Evolutionary conservation across 306 rosid genomes (phyloP).

Genomic region (Psophocarpus tetragonolobus): DNA sequence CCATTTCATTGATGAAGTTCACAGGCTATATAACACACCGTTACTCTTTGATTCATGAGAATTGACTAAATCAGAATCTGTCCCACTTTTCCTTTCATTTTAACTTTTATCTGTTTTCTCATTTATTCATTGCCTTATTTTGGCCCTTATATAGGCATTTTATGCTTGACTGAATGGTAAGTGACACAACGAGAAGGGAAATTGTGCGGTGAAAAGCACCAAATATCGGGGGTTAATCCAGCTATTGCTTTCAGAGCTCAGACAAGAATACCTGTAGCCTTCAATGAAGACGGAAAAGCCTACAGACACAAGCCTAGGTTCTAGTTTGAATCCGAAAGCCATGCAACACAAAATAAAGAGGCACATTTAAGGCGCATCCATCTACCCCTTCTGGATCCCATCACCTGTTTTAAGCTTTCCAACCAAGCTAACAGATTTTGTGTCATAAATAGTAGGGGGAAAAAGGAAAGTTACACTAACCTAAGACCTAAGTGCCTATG

Average conservation of each 20-base stretch:
- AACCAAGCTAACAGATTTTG: conserved; percentile 50
- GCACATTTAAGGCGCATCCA: conserved; percentile 55
- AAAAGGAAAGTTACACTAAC: conserved; percentile 5
- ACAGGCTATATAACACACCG: conserved; percentile 47
- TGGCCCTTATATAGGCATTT: conserved; percentile 16
- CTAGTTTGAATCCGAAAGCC: conserved; percentile 40
- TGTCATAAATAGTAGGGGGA: conserved; percentile 44
- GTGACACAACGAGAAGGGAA: conserved; percentile 23
- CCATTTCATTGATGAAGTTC: conserved; percentile 53
- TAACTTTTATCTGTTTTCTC: conserved; percentile 16
- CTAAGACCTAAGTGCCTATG: conserved; percentile 1
- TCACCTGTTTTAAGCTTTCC: conserved; percentile 52
- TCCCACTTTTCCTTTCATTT: conserved; percentile 35
- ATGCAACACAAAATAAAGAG: conserved; percentile 19
- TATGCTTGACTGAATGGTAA: conserved; percentile 19
- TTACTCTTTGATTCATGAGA: conserved; percentile 41
- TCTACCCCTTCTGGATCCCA: conserved; percentile 57
- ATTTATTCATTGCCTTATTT: conserved; percentile 12
- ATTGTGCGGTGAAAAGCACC: conserved; percentile 26
- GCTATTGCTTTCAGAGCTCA: conserved; percentile 38
- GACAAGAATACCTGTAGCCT: conserved; percentile 54
- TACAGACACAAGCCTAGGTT: conserved; percentile 27
- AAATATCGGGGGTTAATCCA: conserved; percentile 29
- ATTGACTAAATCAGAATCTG: conserved; percentile 48
- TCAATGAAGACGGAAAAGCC: conserved; percentile 36